Percentiles rank a stretch among this genome's conserved stretches.
phyloP scores from a whole-genome alignment of 2,329 filamentous ascomycete genomes.

The Aureobasidium sp. region DNA sequence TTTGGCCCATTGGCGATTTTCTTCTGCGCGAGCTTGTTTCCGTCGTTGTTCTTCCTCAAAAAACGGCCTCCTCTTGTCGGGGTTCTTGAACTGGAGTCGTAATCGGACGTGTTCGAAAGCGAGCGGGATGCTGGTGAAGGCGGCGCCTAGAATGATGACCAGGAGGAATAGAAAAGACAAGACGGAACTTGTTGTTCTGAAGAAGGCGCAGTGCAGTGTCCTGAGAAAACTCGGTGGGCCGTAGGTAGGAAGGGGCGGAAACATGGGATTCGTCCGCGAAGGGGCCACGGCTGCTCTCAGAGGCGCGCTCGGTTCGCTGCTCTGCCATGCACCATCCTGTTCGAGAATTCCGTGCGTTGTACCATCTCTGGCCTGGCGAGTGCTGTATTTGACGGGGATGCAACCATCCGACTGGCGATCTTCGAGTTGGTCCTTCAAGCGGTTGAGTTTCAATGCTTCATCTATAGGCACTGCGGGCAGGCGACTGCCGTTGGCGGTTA shows the following conservation, averaged over 20 bases:
- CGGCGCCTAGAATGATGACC: slow-evolving; percentile 64
- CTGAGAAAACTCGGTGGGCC: slow-evolving; percentile 61
- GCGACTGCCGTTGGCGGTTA: slow-evolving; percentile 57
- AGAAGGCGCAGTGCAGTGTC: slow-evolving; percentile 55
- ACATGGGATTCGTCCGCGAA: slow-evolving; percentile 67
- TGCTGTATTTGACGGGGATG: slow-evolving; percentile 22
- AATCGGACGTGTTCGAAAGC: slow-evolving; percentile 42
- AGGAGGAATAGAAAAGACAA: slow-evolving; percentile 70
- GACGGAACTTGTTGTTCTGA: slow-evolving; percentile 61
- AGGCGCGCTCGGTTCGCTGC: slow-evolving; percentile 30
- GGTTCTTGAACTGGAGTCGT: slow-evolving; percentile 50
- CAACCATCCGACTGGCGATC: slow-evolving; percentile 25
- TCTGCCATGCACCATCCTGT: slow-evolving; percentile 16
- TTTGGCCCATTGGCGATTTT: slow-evolving; percentile 52
- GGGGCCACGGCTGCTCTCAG: slow-evolving; percentile 44
- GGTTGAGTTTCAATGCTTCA: slow-evolving; percentile 63
- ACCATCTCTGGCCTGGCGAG: slow-evolving; percentile 35
- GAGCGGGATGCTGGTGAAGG: slow-evolving; percentile 56
- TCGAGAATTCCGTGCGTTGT: slow-evolving; percentile 29
- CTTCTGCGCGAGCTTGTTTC: slow-evolving; percentile 46
- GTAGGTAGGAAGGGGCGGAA: slow-evolving; percentile 76
- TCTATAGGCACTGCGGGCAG: slow-evolving; percentile 60
- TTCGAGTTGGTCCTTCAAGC: slow-evolving; percentile 45
- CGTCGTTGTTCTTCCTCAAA: slow-evolving; percentile 61
- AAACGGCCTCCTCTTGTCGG: slow-evolving; percentile 56